Evolutionary conservation across 2,329 filamentous ascomycete species (phyloP), one percentile per base, ranked within the genome.

Genomic region (Venturia carpophila): DNA sequence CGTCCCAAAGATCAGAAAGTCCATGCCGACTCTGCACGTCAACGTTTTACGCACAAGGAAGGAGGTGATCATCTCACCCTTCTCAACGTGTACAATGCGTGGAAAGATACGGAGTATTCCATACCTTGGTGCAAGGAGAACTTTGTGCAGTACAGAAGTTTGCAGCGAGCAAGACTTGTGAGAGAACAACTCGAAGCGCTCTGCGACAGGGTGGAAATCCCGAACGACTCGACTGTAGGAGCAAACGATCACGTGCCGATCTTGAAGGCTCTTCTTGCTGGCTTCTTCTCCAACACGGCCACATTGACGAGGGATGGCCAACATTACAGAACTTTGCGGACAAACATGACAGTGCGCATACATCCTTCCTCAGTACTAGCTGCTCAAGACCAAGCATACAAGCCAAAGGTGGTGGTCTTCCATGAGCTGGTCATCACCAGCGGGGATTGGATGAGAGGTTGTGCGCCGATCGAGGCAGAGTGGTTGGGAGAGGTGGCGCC

Each of bases 1-100:
- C 84, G 92, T 0, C 92, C 94, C 24, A 96, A 97, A 74, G 92
- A 99, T 78, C 97, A 97, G 80, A 96, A 96, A 75, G 88, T 97
- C 37, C 91, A 97, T 72, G 94, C 94, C 15, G 93, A 99, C 75
- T 91, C 89, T 67, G 94, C 94, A 0, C 87, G 92, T 17, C 88
- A 89, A 43, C 86, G 93, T 1, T 97, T 97, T 77, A 96, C 91
- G 0, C 81, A 93, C 73, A 91, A 91, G 70, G 92, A 95, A 67
- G 92, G 92, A 43, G 94, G 94, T 52, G 94, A 99, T 73, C 90
- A 96, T 71, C 74, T 94, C 5, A 92, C 91, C 0, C 83, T 96
- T 1, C 84, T 97, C 60, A 96, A 96, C 72, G 88, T 99, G 70
- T 99, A 88, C 87, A 93, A 94, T 71, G 90, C 96, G 74, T 99